Base-by-base conservation (phyloP, 2,329 filamentous ascomycete genomes). In the Pyricularia pennisetigena region DNA sequence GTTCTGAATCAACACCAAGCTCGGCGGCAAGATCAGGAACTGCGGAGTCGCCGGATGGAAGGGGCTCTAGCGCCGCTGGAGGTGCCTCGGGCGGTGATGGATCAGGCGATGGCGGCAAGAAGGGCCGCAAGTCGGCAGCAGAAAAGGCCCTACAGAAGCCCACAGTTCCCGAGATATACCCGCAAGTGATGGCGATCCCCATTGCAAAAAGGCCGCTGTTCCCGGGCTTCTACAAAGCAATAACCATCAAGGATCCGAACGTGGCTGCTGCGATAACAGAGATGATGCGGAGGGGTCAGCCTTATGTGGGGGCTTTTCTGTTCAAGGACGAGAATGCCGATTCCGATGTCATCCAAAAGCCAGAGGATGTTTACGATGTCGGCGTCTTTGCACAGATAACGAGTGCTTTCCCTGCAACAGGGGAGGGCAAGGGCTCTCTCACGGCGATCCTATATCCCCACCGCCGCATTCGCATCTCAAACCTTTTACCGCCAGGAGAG, bases 351-450 rank as follows among this genome's bases (percentile, higher is more conserved):
- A 98, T 99, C 76, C 91, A 94, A 72, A 94, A 90, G 72, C 83
- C 90, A 30, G 90, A 94, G 70, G 95, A 99, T 74, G 94, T 99
- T 32, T 92, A 99, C 78, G 93, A 97, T 72, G 92, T 96, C 20
- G 95, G 95, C 70, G 95, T 97, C 1, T 99, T 99, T 77, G 97
- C 95, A 65, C 95, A 99, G 77, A 94, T 99, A 71, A 99, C 95
- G 0, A 97, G 94, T 76, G 92, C 93, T 2, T 98, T 98, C 76
- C 94, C 95, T 20, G 91, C 95, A 3, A 88, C 92, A 70, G 93
- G 93, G 16, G 93, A 97, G 73, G 90, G 94, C 72, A 89, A 88
- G 66, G 91, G 90, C 61, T 91, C 90, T 68, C 82, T 99, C 74
- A 98, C 95, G 4, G 94, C 94, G 28, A 96, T 99, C 57, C 83